Conservation (phyloP, 768 basidiomycete genomes). For the Arthromyces matolae region DNA sequence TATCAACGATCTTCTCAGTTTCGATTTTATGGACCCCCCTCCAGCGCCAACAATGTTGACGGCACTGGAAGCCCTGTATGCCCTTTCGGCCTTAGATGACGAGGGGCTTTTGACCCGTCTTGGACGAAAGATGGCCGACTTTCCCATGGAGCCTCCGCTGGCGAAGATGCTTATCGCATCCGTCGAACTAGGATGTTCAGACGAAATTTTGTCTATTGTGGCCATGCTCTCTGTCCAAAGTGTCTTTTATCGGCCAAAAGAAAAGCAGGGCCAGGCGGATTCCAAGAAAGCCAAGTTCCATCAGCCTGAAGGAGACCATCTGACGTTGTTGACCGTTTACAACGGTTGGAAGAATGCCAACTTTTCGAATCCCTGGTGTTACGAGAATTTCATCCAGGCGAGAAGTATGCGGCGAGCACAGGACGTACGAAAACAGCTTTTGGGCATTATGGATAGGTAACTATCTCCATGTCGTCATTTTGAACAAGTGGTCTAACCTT, state of each 20-base stretch:
- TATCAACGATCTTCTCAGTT: constrained; percentile 93
- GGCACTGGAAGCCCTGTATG: constrained; percentile 91
- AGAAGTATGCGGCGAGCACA: constrained; percentile 96
- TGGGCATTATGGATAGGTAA: constrained; percentile 98
- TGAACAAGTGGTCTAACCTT: constrained; percentile 7
- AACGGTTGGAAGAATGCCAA: constrained; percentile 97
- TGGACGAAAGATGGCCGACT: constrained; percentile 99
- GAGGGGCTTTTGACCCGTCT: constrained; percentile 93
- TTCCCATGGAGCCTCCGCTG: constrained; percentile 94
- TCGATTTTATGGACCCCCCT: constrained; percentile 99
- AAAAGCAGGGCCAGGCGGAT: constrained; percentile 98
- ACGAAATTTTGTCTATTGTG: constrained; percentile 95
- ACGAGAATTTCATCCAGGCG: constrained; percentile 98
- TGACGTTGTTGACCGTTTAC: constrained; percentile 90
- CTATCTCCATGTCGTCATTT: constrained; percentile 19
- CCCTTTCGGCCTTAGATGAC: constrained; percentile 92
- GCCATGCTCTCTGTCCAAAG: constrained; percentile 97
- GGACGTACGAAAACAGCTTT: constrained; percentile 94
- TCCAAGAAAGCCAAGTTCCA: constrained; percentile 99
- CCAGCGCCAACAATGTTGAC: constrained; percentile 96
- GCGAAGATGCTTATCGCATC: constrained; percentile 99
- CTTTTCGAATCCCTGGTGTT: constrained; percentile 99
- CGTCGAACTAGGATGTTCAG: constrained; percentile 95
- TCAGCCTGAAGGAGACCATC: constrained; percentile 95
- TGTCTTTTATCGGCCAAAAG: constrained; percentile 98